Base-by-base conservation (phyloP, 2,329 filamentous ascomycete genomes). In the Fusarium setosum region DNA sequence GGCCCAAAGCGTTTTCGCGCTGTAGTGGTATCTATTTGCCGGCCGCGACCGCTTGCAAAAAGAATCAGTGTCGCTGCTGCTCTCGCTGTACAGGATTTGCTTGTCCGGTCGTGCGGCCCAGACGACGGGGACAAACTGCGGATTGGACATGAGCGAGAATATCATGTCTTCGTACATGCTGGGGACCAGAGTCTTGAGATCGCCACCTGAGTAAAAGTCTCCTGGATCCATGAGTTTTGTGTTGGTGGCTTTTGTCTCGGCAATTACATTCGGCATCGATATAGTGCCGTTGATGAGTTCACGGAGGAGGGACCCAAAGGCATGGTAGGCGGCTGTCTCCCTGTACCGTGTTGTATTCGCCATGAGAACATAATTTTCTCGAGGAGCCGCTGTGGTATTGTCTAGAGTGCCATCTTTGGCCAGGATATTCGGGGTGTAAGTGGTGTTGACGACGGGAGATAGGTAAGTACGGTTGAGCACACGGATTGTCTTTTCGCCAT, bases 271-370 rank as follows among this genome's bases (percentile, higher is more conserved):
- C 0, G 51, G 48, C 18, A 53, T 15, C 0, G 0, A 1, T 1
- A 26, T 48, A 6, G 26, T 44, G 1, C 50, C 54, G 4, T 52
- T 23, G 0, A 62, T 23, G 1, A 2, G 7, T 0, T 0, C 0
- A 2, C 65, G 48, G 3, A 66, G 17, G 0, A 0, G 1, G 1
- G 3, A 32, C 0, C 65, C 59, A 0, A 64, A 7, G 0, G 62
- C 41, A 23, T 67, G 56, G 4, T 67, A 67, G 0, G 65, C 54
- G 1, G 38, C 50, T 0, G 7, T n/a, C 2, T 29, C 13, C 1
- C 48, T 11, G 6, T 51, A 65, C 0, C 4, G 8, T 0, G n/a
- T 9, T 1, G 26, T 0, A 6, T 64, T 18, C 0, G 0, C 17
- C 0, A 44, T 47, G 1, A 17, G 10, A 0, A 64, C 7, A 3